Evolutionary conservation across 78 protist genomes (phyloP).

Genomic region (Dictyostelium capitatum): DNA sequence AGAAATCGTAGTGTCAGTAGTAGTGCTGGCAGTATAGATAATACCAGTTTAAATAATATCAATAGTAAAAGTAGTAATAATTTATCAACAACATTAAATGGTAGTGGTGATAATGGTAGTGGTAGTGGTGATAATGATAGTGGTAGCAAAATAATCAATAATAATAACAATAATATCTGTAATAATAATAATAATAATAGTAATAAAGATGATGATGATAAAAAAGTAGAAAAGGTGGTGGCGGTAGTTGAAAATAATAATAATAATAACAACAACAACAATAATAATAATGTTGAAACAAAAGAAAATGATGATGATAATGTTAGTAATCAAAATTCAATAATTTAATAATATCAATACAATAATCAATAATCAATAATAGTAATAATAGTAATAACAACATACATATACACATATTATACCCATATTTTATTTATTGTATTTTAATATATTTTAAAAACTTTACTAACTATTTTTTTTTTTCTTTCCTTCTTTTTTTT

Average conservation of each 20-base stretch:
- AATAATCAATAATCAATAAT: conserved; percentile 5
- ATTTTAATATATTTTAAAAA: neutral
- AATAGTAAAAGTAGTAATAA: neutral
- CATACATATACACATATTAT: neutral
- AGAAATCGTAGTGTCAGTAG: conserved; percentile 35
- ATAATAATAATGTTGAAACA: neutral
- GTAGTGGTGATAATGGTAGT: neutral
- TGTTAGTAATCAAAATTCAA: neutral
- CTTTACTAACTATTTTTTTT: neutral
- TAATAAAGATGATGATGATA: neutral
- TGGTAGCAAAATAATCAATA: neutral
- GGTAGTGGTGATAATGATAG: neutral
- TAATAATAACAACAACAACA: neutral
- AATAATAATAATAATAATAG: neutral
- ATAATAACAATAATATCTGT: neutral
- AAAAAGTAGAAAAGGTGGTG: neutral
- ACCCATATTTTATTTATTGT: neutral
- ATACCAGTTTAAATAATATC: neutral
- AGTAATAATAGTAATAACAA: neutral
- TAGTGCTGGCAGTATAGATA: conserved; percentile 12
- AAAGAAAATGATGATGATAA: neutral
- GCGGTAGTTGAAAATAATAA: neutral
- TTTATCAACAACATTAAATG: neutral
- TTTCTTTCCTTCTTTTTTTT: neutral
- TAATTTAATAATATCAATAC: neutral